Conservation (phyloP, 257 asterid genomes). For the Hygrophila difformis region DNA sequence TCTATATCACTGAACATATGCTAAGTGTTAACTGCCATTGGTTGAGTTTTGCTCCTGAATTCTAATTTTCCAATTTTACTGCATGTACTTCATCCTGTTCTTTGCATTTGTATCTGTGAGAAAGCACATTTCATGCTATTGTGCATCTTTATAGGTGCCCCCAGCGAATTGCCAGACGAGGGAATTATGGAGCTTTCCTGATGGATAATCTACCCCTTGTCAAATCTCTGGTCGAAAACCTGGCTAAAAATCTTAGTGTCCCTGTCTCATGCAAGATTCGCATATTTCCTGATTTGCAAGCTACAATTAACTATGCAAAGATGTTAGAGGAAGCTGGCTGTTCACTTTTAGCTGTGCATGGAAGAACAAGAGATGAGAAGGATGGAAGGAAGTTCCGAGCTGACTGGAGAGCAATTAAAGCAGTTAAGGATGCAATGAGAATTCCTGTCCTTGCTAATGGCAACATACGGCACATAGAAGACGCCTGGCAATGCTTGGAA, state of each 20-base stretch:
- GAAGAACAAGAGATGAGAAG: slow-evolving; percentile 90
- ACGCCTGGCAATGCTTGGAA: slow-evolving; percentile 57
- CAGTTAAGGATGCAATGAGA: slow-evolving; percentile 68
- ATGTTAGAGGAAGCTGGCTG: slow-evolving; percentile 98
- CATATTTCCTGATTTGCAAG: slow-evolving; percentile 65
- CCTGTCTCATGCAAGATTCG: slow-evolving; percentile 94
- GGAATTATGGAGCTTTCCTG: slow-evolving; percentile 92
- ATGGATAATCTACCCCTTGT: slow-evolving; percentile 93
- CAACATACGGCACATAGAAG: slow-evolving; percentile 70
- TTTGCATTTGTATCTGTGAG: slow-evolving; percentile 3
- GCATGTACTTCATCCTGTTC: background rate
- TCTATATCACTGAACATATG: no score
- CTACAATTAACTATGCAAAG: slow-evolving; percentile 77
- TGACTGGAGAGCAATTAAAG: slow-evolving; percentile 70
- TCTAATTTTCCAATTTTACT: background rate
- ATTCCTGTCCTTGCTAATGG: slow-evolving; percentile 96
- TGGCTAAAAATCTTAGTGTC: slow-evolving; percentile 56
- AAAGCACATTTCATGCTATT: slow-evolving; percentile 5
- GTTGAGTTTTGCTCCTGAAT: no score
- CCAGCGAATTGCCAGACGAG: slow-evolving; percentile 86
- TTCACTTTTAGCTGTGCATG: slow-evolving; percentile 87
- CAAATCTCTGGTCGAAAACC: slow-evolving; percentile 74
- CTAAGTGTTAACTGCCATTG: no score
- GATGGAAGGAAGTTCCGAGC: slow-evolving; percentile 92
- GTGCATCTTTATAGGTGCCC: slow-evolving; percentile 54